phyloP scores from a whole-genome alignment of 331 rosid genomes.

The Dryas integrifolia region DNA sequence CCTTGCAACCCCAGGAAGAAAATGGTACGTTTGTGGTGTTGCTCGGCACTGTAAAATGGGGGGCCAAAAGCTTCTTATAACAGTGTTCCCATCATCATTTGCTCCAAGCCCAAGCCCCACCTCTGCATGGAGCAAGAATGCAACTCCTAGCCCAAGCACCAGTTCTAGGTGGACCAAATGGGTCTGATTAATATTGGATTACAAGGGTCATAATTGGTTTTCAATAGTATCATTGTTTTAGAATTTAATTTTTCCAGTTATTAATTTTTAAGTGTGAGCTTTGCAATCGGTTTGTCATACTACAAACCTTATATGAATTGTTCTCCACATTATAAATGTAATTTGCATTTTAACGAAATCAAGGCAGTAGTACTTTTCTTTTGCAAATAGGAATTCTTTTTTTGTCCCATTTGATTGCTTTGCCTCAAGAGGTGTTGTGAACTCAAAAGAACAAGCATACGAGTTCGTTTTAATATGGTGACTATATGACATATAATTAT shows the following conservation, averaged over 20 bases:
- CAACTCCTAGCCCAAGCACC: not conserved
- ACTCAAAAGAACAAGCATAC: too few relatives aligned
- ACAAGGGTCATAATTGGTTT: too few relatives aligned
- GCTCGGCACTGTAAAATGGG: conserved; percentile 18
- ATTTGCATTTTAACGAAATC: not conserved
- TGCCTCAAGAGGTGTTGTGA: too few relatives aligned
- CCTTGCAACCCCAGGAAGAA: conserved; percentile 20
- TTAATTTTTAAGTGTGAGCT: not conserved
- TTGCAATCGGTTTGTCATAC: conserved; percentile 1
- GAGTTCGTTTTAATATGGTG: too few relatives aligned
- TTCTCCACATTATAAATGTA: not conserved
- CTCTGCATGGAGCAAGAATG: too few relatives aligned
- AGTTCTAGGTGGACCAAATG: too few relatives aligned
- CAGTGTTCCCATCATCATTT: not conserved
- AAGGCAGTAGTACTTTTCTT: not conserved
- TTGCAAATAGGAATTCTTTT: not conserved
- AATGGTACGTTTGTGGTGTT: conserved; percentile 29
- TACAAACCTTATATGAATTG: not conserved
- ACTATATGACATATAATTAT: too few relatives aligned
- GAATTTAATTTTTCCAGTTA: not conserved
- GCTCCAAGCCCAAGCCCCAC: not conserved
- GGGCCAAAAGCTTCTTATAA: conserved; percentile 17
- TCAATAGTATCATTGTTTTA: too few relatives aligned
- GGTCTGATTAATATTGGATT: too few relatives aligned
- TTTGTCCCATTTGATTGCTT: too few relatives aligned